Evolutionary conservation across 805 yeast genomes (phyloP), one percentile per base, ranked within the genome.

Genomic region (Metschnikowia kunwiensis): DNA sequence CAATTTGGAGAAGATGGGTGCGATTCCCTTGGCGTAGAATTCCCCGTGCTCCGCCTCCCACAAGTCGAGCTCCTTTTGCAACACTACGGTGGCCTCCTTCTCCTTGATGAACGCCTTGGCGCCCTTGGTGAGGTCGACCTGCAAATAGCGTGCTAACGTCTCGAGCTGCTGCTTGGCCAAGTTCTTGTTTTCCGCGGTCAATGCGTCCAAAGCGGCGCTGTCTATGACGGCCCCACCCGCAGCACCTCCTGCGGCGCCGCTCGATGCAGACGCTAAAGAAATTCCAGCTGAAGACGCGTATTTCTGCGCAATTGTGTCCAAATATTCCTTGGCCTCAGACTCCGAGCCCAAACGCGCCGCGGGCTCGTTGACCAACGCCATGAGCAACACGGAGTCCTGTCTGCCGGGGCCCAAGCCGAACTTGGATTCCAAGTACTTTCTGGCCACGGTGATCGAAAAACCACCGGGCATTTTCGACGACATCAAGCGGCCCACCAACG

Each of bases 401-500:
- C 97, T 82, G 53, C 97, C 96, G 30, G 85, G 45, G 49, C 85
- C 94, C 54, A 93, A 76, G 51, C 98, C 98, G 86, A 86, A 93
- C 64, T 91, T 80, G 29, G 89, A 60, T 69, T 85, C 89, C 61
- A 93, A 77, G 68, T 93, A 86, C 64, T 89, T 87, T 74, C 97
- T 83, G 34, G 96, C 95, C 47, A 77, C 72, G 44, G 96, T 82
- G 52, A 91, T 82, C 31, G 95, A 84, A 68, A 91, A 93, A 14
- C 99, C 99, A 76, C 99, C 99, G 36, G 99, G 97, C 97, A 93
- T 93, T 72, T 93, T 93, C 19, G 97, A 83, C 8, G 97, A 81
- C 72, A 89, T 84, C 57, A 93, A 75, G 68, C 97, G 82, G 46
- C 95, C 86, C 46, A 91, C 73, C 55, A 93, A 75, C 19, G 96